A percentile compares a stretch with the other conserved stretches of the same genome.
phyloP scores from a whole-genome alignment of 768 basidiomycete genomes.

The Lenzites betulinus region DNA sequence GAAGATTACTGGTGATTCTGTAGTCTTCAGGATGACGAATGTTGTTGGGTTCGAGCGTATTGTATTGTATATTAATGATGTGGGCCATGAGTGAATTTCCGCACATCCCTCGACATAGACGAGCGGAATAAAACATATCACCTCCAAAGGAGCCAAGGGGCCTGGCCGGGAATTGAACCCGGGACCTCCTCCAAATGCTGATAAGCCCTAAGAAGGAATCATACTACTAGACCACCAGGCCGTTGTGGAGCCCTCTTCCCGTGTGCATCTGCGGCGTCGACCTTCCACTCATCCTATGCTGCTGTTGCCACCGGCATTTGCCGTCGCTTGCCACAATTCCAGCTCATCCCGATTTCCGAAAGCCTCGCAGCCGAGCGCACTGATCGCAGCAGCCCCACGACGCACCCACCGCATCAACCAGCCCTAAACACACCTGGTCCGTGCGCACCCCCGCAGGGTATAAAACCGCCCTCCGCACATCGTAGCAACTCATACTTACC shows the following conservation, averaged over 20 bases:
- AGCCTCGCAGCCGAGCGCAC: no score
- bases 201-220: slow-evolving; percentile 23
- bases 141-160: slow-evolving; percentile 38
- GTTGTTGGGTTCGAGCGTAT: no score
- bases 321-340: no score
- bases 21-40: no score
- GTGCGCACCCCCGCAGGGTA: slow-evolving; percentile 8
- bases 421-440: slow-evolving; percentile 18
- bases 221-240: slow-evolving; percentile 26
- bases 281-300: not conserved
- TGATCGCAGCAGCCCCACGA: not conserved
- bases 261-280: not conserved
- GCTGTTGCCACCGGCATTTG: no score
- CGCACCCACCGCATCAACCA: not conserved
- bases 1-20: slow-evolving; percentile 52
- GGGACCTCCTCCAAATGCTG: slow-evolving; percentile 70
- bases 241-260: not conserved
- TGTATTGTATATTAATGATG: no score
- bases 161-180: slow-evolving; percentile 88
- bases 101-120: no score
- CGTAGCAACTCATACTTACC: slow-evolving; percentile 3
- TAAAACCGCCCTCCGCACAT: slow-evolving; percentile 5
- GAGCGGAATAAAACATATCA: no score
- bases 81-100: no score
- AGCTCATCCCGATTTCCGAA: no score